Conservation (phyloP, 2,329 filamentous ascomycete genomes). For the Clonostachys rosea region DNA sequence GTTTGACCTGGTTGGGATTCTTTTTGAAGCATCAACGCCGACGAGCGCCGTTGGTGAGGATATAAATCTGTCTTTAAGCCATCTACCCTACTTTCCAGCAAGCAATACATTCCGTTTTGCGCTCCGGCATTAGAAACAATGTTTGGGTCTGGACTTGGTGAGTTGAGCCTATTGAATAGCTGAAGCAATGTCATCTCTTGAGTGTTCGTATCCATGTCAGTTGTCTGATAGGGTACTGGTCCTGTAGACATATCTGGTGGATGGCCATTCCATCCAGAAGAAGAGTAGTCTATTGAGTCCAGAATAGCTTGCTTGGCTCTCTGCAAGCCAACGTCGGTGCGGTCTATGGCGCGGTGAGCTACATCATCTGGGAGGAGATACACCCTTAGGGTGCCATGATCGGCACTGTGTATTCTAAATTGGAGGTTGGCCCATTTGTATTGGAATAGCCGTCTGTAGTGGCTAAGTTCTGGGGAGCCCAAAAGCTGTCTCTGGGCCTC, state of each 20-base stretch:
- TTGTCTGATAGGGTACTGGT: slow-evolving; percentile 12
- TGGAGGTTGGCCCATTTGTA: slow-evolving; percentile 38
- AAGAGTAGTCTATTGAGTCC: slow-evolving; percentile 48
- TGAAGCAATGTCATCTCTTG: slow-evolving; percentile 56
- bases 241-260: slow-evolving; percentile 21
- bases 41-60: slow-evolving; percentile 74
- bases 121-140: slow-evolving; percentile 43
- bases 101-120: slow-evolving; percentile 45
- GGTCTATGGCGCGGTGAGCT: slow-evolving; percentile 44
- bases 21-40: slow-evolving; percentile 78
- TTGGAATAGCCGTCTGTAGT: slow-evolving; percentile 21
- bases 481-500: slow-evolving; percentile 20
- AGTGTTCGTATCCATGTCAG: background rate
- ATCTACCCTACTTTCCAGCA: slow-evolving; percentile 46
- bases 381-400: slow-evolving; percentile 34
- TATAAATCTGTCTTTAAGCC: slow-evolving; percentile 66
- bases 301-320: slow-evolving; percentile 44
- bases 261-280: slow-evolving; percentile 47
- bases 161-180: slow-evolving; percentile 70
- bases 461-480: slow-evolving; percentile 10
- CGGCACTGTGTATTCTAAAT: slow-evolving; percentile 13
- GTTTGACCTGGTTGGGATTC: slow-evolving; percentile 62
- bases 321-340: slow-evolving; percentile 36
- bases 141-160: slow-evolving; percentile 54
- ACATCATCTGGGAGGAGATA: slow-evolving; percentile 65